Evolutionary conservation across 2,329 filamentous ascomycete genomes (phyloP).

Genomic region (Fusarium sp.): DNA sequence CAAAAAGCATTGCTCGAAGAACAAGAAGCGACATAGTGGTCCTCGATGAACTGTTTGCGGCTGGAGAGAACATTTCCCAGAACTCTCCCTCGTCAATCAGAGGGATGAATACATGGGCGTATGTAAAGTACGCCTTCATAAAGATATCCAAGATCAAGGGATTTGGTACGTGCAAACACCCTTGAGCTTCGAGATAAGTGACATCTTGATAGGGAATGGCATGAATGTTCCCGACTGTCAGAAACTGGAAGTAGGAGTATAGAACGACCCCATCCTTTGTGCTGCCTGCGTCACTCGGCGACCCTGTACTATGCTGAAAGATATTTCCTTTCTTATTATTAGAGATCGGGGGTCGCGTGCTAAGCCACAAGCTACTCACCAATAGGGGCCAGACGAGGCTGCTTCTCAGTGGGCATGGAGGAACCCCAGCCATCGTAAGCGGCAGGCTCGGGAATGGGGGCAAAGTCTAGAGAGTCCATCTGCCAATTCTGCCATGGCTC

Average conservation of each 20-base stretch:
- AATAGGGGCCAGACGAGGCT: not conserved
- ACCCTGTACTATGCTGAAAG: not conserved
- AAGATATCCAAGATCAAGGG: not conserved
- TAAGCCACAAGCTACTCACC: not conserved
- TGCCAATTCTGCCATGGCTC: not conserved
- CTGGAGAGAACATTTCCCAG: not conserved
- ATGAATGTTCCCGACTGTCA: not conserved
- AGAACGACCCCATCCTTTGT: not conserved
- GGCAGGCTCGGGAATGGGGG: not conserved
- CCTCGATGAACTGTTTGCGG: not conserved
- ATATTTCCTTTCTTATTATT: not conserved
- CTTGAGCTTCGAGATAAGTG: not conserved
- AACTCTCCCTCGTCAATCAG: not conserved
- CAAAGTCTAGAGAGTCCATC: not conserved
- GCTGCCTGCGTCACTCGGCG: not conserved
- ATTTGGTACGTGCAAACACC: not conserved
- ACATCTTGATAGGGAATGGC: not conserved
- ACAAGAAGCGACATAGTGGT: not conserved
- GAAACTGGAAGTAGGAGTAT: not conserved
- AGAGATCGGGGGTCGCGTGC: fast-evolving
- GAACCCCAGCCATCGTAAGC: not conserved
- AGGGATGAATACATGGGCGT: not conserved
- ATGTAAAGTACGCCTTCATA: not conserved
- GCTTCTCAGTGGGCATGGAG: not conserved
- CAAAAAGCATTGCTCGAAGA: not conserved